These are phyloP conservation scores for Phytophthora kernoviae DNA, from an alignment of 352 stramenopile genomes.

Conservation along the genomic window DNA sequence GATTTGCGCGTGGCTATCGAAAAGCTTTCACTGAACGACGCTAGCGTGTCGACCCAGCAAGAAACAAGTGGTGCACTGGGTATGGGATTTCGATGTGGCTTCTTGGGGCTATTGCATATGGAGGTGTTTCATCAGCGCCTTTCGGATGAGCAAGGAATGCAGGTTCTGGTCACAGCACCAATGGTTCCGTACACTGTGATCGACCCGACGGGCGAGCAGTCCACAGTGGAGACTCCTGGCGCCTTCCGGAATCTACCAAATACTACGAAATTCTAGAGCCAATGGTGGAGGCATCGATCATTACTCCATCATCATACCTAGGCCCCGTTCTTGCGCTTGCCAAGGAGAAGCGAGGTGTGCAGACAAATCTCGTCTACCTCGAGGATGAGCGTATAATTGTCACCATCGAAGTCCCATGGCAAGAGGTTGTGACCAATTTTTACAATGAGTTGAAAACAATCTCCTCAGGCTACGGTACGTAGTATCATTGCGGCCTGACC, in stretches of 20 bases:
- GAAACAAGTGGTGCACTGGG: slow-evolving; percentile 95
- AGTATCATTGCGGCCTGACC: too few relatives aligned
- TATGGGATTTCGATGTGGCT: slow-evolving; percentile 97
- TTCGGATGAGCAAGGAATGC: slow-evolving; percentile 96
- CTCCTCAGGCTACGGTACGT: slow-evolving; percentile 93
- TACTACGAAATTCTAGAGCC: slow-evolving; percentile 93
- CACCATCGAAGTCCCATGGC: slow-evolving; percentile 95
- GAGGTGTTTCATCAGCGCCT: slow-evolving; percentile 99
- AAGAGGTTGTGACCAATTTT: slow-evolving; percentile 99
- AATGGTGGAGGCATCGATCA: slow-evolving; percentile 96
- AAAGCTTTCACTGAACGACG: slow-evolving; percentile 97
- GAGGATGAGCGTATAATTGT: slow-evolving; percentile 96
- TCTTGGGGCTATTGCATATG: slow-evolving; percentile 98
- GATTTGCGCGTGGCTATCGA: slow-evolving; percentile 96
- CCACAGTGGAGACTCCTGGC: slow-evolving; percentile 73
- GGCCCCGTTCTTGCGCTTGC: slow-evolving; percentile 95
- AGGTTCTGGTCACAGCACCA: slow-evolving; percentile 97
- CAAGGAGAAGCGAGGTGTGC: slow-evolving; percentile 89
- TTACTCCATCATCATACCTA: slow-evolving; percentile 95
- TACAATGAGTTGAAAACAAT: slow-evolving; percentile 98
- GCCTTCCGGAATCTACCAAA: slow-evolving; percentile 86
- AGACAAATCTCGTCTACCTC: slow-evolving; percentile 94
- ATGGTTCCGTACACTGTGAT: slow-evolving; percentile 98
- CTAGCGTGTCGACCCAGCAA: slow-evolving; percentile 94
- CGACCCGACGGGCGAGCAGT: slow-evolving; percentile 45